Conservation (phyloP, 208 protist species). For the Angomonas ambiguus region DNA sequence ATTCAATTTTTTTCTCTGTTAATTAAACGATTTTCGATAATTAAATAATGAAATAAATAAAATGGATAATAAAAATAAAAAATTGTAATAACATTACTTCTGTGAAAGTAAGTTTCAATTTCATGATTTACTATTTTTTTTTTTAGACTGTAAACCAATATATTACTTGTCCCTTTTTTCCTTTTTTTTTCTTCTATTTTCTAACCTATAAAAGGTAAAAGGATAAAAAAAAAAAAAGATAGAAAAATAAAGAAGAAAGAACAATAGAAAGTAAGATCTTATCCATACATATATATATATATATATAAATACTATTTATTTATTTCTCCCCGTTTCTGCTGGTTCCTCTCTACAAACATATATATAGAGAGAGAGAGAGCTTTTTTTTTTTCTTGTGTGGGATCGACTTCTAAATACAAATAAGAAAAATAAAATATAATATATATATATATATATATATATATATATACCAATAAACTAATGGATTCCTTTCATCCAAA, state of each 20-base stretch:
- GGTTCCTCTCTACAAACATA: too few relatives aligned
- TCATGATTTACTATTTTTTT: too few relatives aligned
- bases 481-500: too few relatives aligned
- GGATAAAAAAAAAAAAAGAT: constrained; percentile 10
- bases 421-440: too few relatives aligned
- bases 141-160: neutral
- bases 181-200: constrained; percentile 7
- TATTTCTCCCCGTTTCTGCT: too few relatives aligned
- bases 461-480: neutral
- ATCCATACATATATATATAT: too few relatives aligned
- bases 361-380: neutral
- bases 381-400: constrained; percentile 4
- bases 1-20: neutral
- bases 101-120: too few relatives aligned
- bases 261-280: too few relatives aligned
- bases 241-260: too few relatives aligned
- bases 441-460: too few relatives aligned
- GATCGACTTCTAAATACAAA: too few relatives aligned
- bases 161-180: constrained; percentile 3
- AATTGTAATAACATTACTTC: too few relatives aligned
- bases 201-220: constrained; percentile 8
- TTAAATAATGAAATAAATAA: neutral
- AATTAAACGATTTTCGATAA: neutral
- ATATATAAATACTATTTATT: neutral
- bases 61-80: neutral